Evolutionary conservation across 306 rosid species (phyloP).

Genomic region (Albizia julibrissin): DNA sequence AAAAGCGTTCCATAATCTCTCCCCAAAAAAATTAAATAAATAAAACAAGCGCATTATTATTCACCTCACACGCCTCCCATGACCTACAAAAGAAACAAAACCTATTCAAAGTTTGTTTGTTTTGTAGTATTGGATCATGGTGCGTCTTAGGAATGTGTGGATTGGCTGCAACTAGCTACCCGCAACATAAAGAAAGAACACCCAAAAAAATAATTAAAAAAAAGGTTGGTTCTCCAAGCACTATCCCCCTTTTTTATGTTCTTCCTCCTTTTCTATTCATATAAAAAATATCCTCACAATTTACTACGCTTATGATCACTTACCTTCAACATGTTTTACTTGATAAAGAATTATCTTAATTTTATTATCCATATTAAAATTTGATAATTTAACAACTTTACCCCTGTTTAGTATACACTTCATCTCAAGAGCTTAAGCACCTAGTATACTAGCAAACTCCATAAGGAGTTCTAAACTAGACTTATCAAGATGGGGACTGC

Average conservation of each 20-base stretch:
- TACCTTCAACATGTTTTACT: neutral
- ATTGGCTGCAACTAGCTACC: slow-evolving; percentile 27
- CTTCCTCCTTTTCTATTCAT: neutral
- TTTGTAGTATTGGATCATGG: slow-evolving; percentile 16
- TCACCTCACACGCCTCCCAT: neutral
- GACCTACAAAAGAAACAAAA: neutral
- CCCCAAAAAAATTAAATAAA: neutral
- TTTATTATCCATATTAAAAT: no score
- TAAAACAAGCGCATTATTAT: slow-evolving; percentile 1
- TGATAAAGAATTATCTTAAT: no score
- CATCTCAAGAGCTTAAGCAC: no score
- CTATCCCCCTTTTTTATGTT: slow-evolving; percentile 2
- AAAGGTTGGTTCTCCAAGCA: slow-evolving; percentile 23
- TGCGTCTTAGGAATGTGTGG: neutral
- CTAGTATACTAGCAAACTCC: no score
- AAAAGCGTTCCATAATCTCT: slow-evolving; percentile 22
- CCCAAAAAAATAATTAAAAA: neutral
- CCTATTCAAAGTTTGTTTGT: slow-evolving; percentile 11
- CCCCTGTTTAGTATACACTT: no score
- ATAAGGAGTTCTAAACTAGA: no score
- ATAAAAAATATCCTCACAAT: neutral
- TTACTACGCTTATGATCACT: no score
- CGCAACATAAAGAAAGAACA: neutral
- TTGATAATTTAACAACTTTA: no score
- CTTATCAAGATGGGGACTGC: no score